Evolutionary conservation across 2,329 filamentous ascomycete genomes (phyloP).

Genomic region (Fusarium incarnatum): DNA sequence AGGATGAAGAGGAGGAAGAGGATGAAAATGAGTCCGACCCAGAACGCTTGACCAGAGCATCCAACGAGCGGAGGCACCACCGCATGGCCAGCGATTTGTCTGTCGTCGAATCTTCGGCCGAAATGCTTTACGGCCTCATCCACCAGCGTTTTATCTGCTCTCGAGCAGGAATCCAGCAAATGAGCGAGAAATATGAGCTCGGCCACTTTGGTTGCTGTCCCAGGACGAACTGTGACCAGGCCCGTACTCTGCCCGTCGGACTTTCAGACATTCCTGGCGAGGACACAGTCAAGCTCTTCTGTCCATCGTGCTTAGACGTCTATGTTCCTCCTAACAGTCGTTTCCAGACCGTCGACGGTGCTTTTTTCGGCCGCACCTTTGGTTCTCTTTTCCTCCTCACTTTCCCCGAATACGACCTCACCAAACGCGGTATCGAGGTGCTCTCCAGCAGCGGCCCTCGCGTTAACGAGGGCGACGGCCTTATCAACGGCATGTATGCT

Average conservation of each 20-base stretch:
- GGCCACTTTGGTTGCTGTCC: constrained; percentile 96
- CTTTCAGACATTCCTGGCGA: constrained; percentile 94
- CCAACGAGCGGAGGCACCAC: constrained; percentile 78
- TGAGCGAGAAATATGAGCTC: constrained; percentile 98
- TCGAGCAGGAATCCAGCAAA: constrained; percentile 94
- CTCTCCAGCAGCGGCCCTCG: constrained; percentile 56
- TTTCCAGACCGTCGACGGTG: constrained; percentile 96
- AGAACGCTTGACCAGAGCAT: constrained; percentile 61
- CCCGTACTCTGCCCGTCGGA: constrained; percentile 91
- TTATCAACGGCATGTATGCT: constrained; percentile 87
- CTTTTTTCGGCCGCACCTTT: constrained; percentile 98
- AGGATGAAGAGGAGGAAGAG: constrained; percentile 82
- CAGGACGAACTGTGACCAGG: constrained; percentile 90
- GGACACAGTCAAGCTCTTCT: constrained; percentile 98
- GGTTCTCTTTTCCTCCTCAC: constrained; percentile 98
- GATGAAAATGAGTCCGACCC: constrained; percentile 78
- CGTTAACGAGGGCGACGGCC: constrained; percentile 57
- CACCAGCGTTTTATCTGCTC: constrained; percentile 99
- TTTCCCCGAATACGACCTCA: constrained; percentile 94
- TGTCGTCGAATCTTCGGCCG: constrained; percentile 96
- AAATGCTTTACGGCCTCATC: constrained; percentile 97
- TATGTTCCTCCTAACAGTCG: constrained; percentile 97
- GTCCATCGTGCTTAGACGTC: constrained; percentile 94
- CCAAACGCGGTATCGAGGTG: constrained; percentile 74
- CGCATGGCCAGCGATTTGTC: constrained; percentile 93